Evolutionary conservation across 2,329 filamentous ascomycete species (phyloP).

Genomic region (Hypoxylon sp.): DNA sequence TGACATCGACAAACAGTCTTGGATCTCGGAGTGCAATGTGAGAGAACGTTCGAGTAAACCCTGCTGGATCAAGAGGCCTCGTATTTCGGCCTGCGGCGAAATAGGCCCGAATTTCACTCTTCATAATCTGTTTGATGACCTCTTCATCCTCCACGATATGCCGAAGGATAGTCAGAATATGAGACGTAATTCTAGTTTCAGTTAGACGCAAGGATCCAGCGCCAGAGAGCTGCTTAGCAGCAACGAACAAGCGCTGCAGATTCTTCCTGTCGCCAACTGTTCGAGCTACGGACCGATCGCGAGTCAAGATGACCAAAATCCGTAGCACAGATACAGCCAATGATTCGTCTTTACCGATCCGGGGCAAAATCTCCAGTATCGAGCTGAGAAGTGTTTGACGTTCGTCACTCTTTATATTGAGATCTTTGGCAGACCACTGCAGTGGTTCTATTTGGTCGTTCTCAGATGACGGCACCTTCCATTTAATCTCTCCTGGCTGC

Average conservation of each 20-base stretch:
- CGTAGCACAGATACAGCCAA: constrained; percentile 87
- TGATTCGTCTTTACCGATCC: constrained; percentile 87
- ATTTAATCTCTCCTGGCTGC: constrained; percentile 80
- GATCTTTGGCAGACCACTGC: constrained; percentile 71
- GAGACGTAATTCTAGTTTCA: constrained; percentile 66
- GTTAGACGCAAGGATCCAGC: constrained; percentile 81
- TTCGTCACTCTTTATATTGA: constrained; percentile 74
- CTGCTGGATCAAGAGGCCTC: constrained; percentile 76
- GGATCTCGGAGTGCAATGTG: constrained; percentile 86
- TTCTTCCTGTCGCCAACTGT: constrained; percentile 89
- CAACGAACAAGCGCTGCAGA: constrained; percentile 90
- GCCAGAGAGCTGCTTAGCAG: constrained; percentile 92
- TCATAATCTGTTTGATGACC: constrained; percentile 91
- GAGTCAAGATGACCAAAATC: constrained; percentile 88
- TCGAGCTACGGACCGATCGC: constrained; percentile 80
- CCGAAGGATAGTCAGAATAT: constrained; percentile 88
- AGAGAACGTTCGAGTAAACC: constrained; percentile 82
- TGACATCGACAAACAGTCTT: constrained; percentile 87
- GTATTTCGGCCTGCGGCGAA: constrained; percentile 72
- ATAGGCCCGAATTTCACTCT: constrained; percentile 85
- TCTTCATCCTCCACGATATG: constrained; percentile 96
- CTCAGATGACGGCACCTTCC: constrained; percentile 71
- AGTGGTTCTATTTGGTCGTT: constrained; percentile 67
- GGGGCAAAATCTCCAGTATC: constrained; percentile 86
- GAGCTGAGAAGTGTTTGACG: constrained; percentile 80